Evolutionary conservation across 2,329 filamentous ascomycete species (phyloP).

Genomic region (Graphilbum fragrans): DNA sequence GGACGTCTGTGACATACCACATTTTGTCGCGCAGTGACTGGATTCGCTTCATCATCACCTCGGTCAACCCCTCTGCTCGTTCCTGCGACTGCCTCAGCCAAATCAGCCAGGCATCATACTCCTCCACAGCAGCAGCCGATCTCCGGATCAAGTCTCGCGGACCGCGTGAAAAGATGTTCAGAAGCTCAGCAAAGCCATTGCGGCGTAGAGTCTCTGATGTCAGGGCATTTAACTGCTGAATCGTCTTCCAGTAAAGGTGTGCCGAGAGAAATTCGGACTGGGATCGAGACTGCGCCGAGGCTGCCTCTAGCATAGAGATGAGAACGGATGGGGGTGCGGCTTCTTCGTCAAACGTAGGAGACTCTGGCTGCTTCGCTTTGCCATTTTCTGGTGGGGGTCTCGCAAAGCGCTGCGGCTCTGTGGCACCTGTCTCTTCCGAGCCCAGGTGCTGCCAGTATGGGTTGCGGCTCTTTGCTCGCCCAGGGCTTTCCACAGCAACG

Average conservation of each 20-base stretch:
- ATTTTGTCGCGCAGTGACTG: conserved; percentile 83
- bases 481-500: conserved; percentile 34
- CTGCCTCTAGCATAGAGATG: conserved; percentile 63
- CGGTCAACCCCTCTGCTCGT: conserved; percentile 60
- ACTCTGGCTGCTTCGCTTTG: too few species aligned
- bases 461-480: conserved; percentile 45
- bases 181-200: conserved; percentile 57
- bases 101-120: conserved; percentile 71
- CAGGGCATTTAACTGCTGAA: conserved; percentile 58
- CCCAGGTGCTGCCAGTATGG: conserved; percentile 18
- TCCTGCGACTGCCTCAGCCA: conserved; percentile 76
- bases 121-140: conserved; percentile 60
- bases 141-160: conserved; percentile 57
- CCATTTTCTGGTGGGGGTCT: too few species aligned
- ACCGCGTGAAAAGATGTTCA: conserved; percentile 63
- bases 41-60: conserved; percentile 61
- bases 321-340: too few species aligned
- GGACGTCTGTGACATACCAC: conserved; percentile 95
- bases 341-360: too few species aligned
- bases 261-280: conserved; percentile 74
- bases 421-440: neutral
- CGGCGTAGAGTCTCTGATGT: conserved; percentile 48
- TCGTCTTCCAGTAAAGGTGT: conserved; percentile 74
- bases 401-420: too few species aligned
- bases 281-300: conserved; percentile 63